These are phyloP conservation scores for Yamadazyma conglobata DNA, from an alignment of 1,139 yeast species.

Conservation along the genomic window DNA sequence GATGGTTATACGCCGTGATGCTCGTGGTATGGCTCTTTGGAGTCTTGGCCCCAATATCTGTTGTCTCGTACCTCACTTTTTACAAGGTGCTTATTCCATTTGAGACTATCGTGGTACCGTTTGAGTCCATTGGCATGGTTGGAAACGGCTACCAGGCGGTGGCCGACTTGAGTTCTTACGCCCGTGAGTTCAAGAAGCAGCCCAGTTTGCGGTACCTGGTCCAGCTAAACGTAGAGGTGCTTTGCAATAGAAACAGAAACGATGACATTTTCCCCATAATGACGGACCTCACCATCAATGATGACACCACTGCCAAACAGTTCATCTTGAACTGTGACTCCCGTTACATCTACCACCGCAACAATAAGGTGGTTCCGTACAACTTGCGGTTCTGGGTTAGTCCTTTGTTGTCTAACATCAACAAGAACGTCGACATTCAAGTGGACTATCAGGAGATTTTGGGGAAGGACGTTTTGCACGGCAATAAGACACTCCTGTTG, in stretches of 20 bases:
- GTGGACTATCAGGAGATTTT: conserved; percentile 9
- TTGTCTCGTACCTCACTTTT: conserved; percentile 25
- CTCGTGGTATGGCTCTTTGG: conserved; percentile 17
- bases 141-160: not conserved
- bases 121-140: too few species aligned
- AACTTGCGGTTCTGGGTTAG: conserved; percentile 37
- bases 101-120: conserved; percentile 14
- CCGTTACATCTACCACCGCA: conserved; percentile 22
- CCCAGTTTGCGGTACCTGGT: conserved; percentile 15
- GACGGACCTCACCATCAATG: conserved; percentile 2
- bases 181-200: conserved; percentile 9
- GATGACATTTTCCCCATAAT: conserved; percentile 16
- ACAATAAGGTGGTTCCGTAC: conserved; percentile 35
- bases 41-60: conserved; percentile 24
- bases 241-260: conserved; percentile 16
- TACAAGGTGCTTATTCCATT: conserved; percentile 24
- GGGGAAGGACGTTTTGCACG: conserved; percentile 1
- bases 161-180: too few species aligned
- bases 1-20: conserved; percentile 20
- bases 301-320: conserved; percentile 7
- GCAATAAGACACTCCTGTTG: not conserved
- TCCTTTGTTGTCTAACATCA: conserved; percentile 28
- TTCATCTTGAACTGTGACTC: conserved; percentile 32
- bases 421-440: conserved; percentile 15
- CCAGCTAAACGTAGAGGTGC: conserved; percentile 13